phyloP scores from a whole-genome alignment of 495 filamentous ascomycete genomes.

The Penicillium tannophilum region DNA sequence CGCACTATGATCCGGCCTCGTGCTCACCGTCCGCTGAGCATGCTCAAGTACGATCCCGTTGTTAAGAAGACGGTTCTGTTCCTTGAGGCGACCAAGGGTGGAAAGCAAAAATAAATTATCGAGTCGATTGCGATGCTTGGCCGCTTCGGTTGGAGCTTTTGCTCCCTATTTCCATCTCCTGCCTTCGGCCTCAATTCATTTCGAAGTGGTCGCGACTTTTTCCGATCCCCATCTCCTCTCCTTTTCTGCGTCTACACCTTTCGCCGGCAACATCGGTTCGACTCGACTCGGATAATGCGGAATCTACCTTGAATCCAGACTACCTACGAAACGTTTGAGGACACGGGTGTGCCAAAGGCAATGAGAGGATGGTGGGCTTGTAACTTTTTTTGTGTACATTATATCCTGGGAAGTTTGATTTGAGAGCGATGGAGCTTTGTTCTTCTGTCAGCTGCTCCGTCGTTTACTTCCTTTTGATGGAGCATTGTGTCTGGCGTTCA shows the following conservation, averaged over 20 bases:
- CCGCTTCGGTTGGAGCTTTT: background rate
- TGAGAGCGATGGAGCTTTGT: background rate
- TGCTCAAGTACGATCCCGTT: constrained; percentile 99
- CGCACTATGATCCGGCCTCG: constrained; percentile 85
- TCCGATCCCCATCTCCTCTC: constrained; percentile 2
- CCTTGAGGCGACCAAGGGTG: constrained; percentile 79
- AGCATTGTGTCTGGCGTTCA: constrained; percentile 35
- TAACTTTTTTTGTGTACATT: constrained; percentile 8
- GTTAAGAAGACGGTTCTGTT: constrained; percentile 95
- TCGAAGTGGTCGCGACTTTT: background rate
- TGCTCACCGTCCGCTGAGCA: constrained; percentile 78
- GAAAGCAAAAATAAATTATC: constrained; percentile 40
- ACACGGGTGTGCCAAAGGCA: background rate
- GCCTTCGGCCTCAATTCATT: background rate
- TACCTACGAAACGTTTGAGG: background rate
- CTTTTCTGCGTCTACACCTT: background rate
- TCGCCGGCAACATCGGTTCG: background rate
- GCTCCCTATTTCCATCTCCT: too few relatives aligned
- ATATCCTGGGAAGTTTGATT: constrained; percentile 3
- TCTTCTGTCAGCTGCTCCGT: background rate
- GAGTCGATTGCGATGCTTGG: background rate
- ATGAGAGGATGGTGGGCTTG: constrained; percentile 2
- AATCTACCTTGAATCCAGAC: background rate
- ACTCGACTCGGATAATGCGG: background rate
- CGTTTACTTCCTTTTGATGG: constrained; percentile 26